Conservation (phyloP, 2,329 filamentous ascomycete genomes). For the Botrytis squamosa region DNA sequence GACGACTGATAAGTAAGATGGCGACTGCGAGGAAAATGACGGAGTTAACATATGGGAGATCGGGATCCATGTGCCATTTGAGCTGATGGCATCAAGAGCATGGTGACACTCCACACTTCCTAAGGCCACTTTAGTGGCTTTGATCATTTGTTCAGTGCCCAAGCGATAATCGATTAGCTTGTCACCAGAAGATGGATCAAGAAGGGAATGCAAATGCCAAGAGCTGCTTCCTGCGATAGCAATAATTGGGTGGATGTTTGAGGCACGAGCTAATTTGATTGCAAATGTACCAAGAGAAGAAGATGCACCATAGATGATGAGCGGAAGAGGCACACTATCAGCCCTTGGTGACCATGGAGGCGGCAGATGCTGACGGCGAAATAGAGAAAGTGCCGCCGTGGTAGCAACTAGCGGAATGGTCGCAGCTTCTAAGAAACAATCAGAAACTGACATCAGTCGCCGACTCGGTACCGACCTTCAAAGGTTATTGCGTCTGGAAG, state of each 20-base stretch:
- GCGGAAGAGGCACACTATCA: constrained; percentile 33
- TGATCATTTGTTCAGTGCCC: constrained; percentile 44
- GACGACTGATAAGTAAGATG: not conserved
- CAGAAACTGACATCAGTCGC: constrained; percentile 42
- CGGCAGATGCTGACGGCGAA: constrained; percentile 40
- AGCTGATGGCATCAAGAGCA: constrained; percentile 31
- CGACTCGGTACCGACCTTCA: constrained; percentile 42
- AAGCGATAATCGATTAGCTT: constrained; percentile 55
- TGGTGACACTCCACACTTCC: constrained; percentile 22
- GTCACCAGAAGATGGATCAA: constrained; percentile 41
- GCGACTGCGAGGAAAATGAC: not conserved
- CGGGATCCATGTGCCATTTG: constrained; percentile 19
- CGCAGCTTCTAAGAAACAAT: constrained; percentile 37
- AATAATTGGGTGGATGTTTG: constrained; percentile 58
- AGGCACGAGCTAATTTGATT: constrained; percentile 37
- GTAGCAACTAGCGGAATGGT: constrained; percentile 45
- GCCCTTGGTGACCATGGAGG: constrained; percentile 39
- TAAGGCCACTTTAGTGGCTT: constrained; percentile 21
- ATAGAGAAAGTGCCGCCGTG: constrained; percentile 44
- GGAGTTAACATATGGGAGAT: constrained; percentile 1
- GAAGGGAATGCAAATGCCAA: constrained; percentile 47
- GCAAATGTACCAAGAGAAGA: constrained; percentile 56
- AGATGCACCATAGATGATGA: constrained; percentile 51
- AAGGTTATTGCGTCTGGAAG: constrained; percentile 28
- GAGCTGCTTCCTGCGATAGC: constrained; percentile 51